Percentiles rank a stretch among this genome's conserved stretches.
Conservation (phyloP, 2,329 filamentous ascomycete genomes). For the Grosmannia huntii region DNA sequence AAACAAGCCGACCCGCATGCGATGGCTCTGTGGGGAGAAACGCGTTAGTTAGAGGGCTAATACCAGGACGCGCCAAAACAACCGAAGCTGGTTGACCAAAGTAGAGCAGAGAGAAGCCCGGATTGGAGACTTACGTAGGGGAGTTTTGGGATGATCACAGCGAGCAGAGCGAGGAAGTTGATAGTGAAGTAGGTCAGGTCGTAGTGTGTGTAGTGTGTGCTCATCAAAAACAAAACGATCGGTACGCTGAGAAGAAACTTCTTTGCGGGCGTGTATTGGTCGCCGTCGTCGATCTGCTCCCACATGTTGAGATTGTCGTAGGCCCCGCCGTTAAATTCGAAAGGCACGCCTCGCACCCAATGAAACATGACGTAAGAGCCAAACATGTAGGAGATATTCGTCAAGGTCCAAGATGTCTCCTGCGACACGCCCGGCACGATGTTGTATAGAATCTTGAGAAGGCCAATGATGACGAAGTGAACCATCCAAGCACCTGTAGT, state of each 20-base stretch:
- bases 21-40: constrained; percentile 47
- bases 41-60: constrained; percentile 15
- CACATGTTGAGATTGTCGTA: constrained; percentile 99
- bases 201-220: constrained; percentile 98
- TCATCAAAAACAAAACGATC: constrained; percentile 86
- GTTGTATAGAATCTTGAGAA: constrained; percentile 92
- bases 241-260: constrained; percentile 94
- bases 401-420: constrained; percentile 96
- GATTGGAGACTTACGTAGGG: constrained; percentile 57
- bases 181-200: constrained; percentile 94
- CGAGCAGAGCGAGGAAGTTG: constrained; percentile 86
- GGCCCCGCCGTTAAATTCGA: constrained; percentile 96
- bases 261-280: constrained; percentile 96
- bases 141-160: constrained; percentile 89
- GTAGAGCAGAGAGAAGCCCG: not conserved
- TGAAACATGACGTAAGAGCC: constrained; percentile 99
- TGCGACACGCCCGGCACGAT: constrained; percentile 93
- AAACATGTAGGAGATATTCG: constrained; percentile 98
- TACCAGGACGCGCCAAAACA: not conserved
- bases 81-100: not conserved
- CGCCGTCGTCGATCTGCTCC: constrained; percentile 99
- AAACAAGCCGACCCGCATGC: constrained; percentile 64
- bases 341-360: constrained; percentile 92
- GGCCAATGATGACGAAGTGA: constrained; percentile 82
- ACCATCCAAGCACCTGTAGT: constrained; percentile 86